Evolutionary conservation across 306 rosid genomes (phyloP), one percentile per base, ranked within the genome.

Genomic region (Quercus ilex): DNA sequence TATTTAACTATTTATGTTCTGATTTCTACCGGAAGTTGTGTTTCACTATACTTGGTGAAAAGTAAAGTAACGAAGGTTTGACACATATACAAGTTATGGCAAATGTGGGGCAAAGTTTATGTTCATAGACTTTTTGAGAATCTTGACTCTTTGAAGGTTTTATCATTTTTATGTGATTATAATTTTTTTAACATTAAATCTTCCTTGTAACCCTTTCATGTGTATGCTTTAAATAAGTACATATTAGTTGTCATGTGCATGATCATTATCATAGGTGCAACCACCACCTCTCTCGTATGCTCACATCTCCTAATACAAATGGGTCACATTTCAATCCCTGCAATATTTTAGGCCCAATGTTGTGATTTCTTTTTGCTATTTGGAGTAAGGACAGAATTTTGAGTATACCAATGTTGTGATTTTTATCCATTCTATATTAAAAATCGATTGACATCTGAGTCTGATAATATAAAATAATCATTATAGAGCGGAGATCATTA

Each of bases 101-200:
- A 41, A 41, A 41, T 7, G 11, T 41, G 3, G 11, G 46, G 46
- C 11, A 8, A 41, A 41, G 11, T 41, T 41, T 41, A 8, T 41
- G 46, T 41, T 41, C 3, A 41, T 41, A 41, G 46, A 41, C 46
- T 84, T 76, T 78, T 63, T 64, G 31, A 73, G 71, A 82, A 80
- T 79, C 83, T 80, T 84, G 85, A 55, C 51, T 71, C 67, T 80
- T 62, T 12, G 43, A 58, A 26, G 70, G 43, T 77, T 60, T 46
- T 59, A 59, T 59, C 78, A 28, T 63, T 68, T 35, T 73, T 57
- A 64, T 76, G 30, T 58, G 4, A 58, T 19, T n/a, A 58, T 23
- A 58, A 58, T 23, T 25, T 19, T 58, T 58, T 20, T 58, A 7
- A n/a, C 30, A 58, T 3, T 20, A 9, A 58, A 58, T 25, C 15